A percentile compares a stretch with the other conserved stretches of the same genome.
phyloP scores from a whole-genome alignment of 371 early-diverging fungal species.

The Haplosporangium sp. region DNA sequence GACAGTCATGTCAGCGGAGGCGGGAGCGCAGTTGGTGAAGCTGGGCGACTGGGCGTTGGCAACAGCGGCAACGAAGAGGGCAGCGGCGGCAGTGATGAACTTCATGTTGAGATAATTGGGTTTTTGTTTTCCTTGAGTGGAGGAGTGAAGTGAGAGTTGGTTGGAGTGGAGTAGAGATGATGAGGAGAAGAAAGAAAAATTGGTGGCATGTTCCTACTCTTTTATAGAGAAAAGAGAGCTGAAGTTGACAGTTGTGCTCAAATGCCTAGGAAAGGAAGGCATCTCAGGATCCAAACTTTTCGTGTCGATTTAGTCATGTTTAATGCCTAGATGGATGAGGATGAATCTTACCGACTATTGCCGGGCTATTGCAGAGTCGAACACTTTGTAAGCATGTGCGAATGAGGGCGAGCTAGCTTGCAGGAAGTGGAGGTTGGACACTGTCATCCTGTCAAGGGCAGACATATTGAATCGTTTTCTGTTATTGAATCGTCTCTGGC shows the following conservation, averaged over 20 bases:
- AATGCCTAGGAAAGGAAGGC: not conserved
- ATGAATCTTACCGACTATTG: not conserved
- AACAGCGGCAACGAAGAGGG: slow-evolving; percentile 20
- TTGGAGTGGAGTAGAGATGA: not conserved
- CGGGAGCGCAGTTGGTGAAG: slow-evolving; percentile 20
- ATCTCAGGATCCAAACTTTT: too few species aligned
- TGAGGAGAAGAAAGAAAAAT: not conserved
- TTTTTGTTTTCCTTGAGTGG: not conserved
- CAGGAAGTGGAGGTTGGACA: not conserved
- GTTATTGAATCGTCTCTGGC: too few species aligned
- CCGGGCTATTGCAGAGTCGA: not conserved
- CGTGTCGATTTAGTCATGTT: not conserved
- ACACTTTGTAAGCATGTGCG: not conserved
- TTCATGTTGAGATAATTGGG: slow-evolving; percentile 15
- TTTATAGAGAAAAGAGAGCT: not conserved
- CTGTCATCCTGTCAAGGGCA: not conserved
- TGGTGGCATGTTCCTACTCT: not conserved
- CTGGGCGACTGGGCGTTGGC: slow-evolving; percentile 20
- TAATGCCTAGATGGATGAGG: not conserved
- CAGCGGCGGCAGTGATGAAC: slow-evolving; percentile 22
- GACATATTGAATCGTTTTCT: too few species aligned
- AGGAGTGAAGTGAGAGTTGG: not conserved
- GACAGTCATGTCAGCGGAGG: slow-evolving; percentile 15
- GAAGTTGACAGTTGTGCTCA: not conserved
- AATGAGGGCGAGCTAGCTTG: not conserved